Conservation (phyloP, 2,329 filamentous ascomycete species). For the Alternaria gaisen region DNA sequence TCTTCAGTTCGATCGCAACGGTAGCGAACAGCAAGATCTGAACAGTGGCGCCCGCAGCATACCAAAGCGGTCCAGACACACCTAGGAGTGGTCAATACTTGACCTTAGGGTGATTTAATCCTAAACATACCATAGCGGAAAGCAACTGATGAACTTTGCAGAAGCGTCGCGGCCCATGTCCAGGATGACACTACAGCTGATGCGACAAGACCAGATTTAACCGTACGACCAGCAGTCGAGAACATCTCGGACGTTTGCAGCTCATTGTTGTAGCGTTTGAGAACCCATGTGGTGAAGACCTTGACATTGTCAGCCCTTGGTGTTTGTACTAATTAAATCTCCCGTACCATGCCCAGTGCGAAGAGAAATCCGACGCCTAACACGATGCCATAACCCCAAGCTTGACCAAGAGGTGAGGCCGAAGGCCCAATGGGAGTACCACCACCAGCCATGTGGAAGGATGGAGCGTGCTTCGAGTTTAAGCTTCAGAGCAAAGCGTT, state of each 20-base stretch:
- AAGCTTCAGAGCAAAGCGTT: conserved; percentile 6
- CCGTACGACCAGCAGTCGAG: conserved; percentile 42
- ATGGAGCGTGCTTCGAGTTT: conserved; percentile 12
- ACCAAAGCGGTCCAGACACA: conserved; percentile 47
- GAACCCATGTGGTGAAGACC: conserved; percentile 41
- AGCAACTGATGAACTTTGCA: conserved; percentile 43
- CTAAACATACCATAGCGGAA: conserved; percentile 42
- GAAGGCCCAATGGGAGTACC: conserved; percentile 36
- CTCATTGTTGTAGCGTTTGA: conserved; percentile 44
- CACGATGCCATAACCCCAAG: conserved; percentile 47
- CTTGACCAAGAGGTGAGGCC: conserved; percentile 37
- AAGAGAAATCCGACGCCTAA: conserved; percentile 44
- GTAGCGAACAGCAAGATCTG: conserved; percentile 45
- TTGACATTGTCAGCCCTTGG: conserved; percentile 4
- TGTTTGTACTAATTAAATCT: neutral
- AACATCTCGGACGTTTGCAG: conserved; percentile 45
- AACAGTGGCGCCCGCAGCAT: conserved; percentile 44
- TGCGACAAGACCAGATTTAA: conserved; percentile 44
- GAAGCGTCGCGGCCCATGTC: conserved; percentile 44
- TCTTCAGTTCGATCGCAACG: conserved; percentile 45
- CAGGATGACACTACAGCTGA: conserved; percentile 41
- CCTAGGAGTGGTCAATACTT: conserved; percentile 17
- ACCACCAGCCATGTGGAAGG: conserved; percentile 34
- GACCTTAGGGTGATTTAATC: accelerated
- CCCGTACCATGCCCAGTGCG: conserved; percentile 38